Evolutionary conservation across 495 filamentous ascomycete genomes (phyloP), one percentile per base, ranked within the genome.

Genomic region (Aspergillus cavernicola): DNA sequence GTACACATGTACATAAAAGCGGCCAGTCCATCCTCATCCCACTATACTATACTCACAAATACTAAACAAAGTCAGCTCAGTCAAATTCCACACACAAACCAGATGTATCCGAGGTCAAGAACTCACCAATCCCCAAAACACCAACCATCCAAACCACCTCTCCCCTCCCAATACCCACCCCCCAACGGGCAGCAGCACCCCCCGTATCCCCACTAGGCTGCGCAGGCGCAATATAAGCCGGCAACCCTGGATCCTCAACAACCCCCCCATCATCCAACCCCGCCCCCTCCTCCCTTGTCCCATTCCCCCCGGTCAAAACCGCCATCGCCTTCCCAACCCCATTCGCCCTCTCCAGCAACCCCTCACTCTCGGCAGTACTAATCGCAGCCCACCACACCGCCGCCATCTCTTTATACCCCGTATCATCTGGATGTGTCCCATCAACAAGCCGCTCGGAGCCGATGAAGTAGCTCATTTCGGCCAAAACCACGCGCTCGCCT

Each of bases 361-460:
- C 53, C 39, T 68, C 63, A 0, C n/a, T 49, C 38, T 57, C 56
- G 45, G 56, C 75, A 51, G 40, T 29, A 12, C 49, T 55, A 15
- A 82, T 63, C 4, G 69, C 78, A 0, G 57, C 61, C 60, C 66
- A 77, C 73, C 74, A 84, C 0, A 83, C 64, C 2, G 69, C 57
- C 9, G 80, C 76, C 80, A 84, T 82, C 58, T 75, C 71, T 52
- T 59, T 53, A 41, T 83, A 82, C 9, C 79, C 80, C 0, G 18
- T 49, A 35, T 79, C 73, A 13, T 61, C 74, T 0, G 80, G 80
- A 43, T 83, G 80, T 0, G 67, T 78, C 5, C 63, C 67, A 53
- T 82, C 79, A 0, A 61, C 63, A 3, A 82, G 39, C 44, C 80
- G 72, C 6, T 39, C 47, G 6, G 33, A 2, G 10, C 26, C 35